Percentiles rank a stretch among this genome's conserved stretches.
phyloP scores from a whole-genome alignment of 2,329 filamentous ascomycete genomes.

The Verticillium nubilum region DNA sequence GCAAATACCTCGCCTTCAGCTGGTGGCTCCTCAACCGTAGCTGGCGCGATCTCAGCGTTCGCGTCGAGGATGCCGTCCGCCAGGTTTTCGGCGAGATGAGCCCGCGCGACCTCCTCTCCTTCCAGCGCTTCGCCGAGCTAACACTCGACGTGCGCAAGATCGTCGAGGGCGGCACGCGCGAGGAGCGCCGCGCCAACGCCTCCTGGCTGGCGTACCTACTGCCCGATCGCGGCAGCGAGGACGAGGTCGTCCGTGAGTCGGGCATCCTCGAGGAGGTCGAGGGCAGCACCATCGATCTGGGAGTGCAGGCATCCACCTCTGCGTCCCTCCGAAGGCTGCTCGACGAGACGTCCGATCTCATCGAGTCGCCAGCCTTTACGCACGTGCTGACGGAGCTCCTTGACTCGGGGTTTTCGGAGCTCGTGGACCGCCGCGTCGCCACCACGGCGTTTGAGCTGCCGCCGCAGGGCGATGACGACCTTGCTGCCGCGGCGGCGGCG shows the following conservation, averaged over 20 bases:
- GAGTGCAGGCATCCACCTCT: conserved; percentile 25
- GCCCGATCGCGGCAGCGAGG: conserved; percentile 72
- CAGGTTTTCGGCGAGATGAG: conserved; percentile 87
- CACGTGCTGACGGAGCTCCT: conserved; percentile 82
- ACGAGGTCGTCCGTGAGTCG: conserved; percentile 78
- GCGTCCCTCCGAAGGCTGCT: conserved; percentile 69
- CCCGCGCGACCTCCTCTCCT: conserved; percentile 79
- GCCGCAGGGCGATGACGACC: conserved; percentile 5
- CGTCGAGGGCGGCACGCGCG: conserved; percentile 61
- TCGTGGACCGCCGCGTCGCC: conserved; percentile 79
- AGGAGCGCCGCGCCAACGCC: conserved; percentile 30
- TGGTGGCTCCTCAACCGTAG: conserved; percentile 96
- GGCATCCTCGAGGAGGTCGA: conserved; percentile 59
- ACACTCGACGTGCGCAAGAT: conserved; percentile 78
- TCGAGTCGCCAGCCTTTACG: conserved; percentile 88
- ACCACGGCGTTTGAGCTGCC: conserved; percentile 69
- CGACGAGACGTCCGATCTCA: conserved; percentile 91
- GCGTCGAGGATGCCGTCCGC: conserved; percentile 79
- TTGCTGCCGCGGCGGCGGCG: conserved; percentile 3
- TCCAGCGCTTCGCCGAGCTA: conserved; percentile 74
- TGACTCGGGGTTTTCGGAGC: conserved; percentile 77
- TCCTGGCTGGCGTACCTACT: conserved; percentile 84
- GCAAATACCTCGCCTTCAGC: conserved; percentile 90
- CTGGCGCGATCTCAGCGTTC: conserved; percentile 75
- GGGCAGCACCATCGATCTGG: conserved; percentile 29